Conservation (phyloP, 129 eudicot species). For the Flaveria linearis region DNA sequence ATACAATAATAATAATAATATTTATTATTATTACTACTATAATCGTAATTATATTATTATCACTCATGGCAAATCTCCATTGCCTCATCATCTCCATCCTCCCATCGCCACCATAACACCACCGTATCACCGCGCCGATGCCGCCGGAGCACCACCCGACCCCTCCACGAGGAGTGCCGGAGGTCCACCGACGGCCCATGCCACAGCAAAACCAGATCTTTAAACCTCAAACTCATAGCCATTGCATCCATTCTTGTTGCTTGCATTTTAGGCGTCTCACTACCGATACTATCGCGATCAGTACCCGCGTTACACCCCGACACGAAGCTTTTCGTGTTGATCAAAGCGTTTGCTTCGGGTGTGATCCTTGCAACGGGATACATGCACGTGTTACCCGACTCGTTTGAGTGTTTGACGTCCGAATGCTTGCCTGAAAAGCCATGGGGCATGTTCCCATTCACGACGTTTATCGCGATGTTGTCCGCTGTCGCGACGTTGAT, state of each 20-base stretch:
- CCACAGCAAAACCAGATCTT: constrained; percentile 38
- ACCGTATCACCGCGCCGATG: constrained; percentile 17
- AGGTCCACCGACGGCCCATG: constrained; percentile 37
- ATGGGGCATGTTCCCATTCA: constrained; percentile 52
- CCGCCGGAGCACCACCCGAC: constrained; percentile 5
- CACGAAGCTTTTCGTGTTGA: constrained; percentile 36
- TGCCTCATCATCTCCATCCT: constrained; percentile 26
- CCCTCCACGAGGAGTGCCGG: constrained; percentile 34
- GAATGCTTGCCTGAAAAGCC: constrained; percentile 47
- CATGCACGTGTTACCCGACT: constrained; percentile 60
- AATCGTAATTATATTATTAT: neutral
- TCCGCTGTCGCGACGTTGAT: constrained; percentile 47
- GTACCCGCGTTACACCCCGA: constrained; percentile 51
- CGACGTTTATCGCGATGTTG: constrained; percentile 50
- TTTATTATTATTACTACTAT: neutral
- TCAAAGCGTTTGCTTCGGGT: constrained; percentile 59
- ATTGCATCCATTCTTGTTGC: constrained; percentile 41
- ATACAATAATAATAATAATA: neutral
- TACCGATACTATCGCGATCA: constrained; percentile 40
- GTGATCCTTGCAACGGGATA: constrained; percentile 62
- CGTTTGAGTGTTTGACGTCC: constrained; percentile 49
- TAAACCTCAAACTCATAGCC: constrained; percentile 49
- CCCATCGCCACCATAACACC: constrained; percentile 26
- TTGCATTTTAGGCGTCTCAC: constrained; percentile 47
- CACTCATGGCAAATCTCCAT: constrained; percentile 17